Evolutionary conservation across 2,329 filamentous ascomycete genomes (phyloP), one percentile per base, ranked within the genome.

Genomic region (Calonectria pseudoturangicola): DNA sequence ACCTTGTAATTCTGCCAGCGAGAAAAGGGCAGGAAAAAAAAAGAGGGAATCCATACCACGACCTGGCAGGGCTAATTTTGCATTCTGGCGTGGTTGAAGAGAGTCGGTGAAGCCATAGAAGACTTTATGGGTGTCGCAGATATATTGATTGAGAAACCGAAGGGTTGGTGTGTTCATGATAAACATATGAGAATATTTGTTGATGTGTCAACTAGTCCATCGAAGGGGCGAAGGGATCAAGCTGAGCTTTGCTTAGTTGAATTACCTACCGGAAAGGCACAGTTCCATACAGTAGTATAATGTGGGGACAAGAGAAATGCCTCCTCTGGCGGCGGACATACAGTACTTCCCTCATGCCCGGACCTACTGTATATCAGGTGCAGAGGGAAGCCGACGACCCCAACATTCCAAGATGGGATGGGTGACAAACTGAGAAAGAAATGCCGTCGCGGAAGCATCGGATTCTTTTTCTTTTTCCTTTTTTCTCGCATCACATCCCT

Each of bases 81-180:
- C 56, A 25, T 36, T 47, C 66, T 68, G 66, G 50, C 41, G 62
- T 66, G 68, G 62, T 70, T 15, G 36, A 68, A 18, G 56, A 64
- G 27, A 58, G 70, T 68, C 70, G 70, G 70, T 72, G 70, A 72
- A 56, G 65, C 13, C 48, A 72, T 56, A 63, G 69, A 25, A 43
- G 16, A 43, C 41, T 15, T 33, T 36, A 47, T 60, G 16, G 10
- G 16, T 36, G 66, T 64, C 15, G 45, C 54, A 68, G 65, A 60
- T 60, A 60, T 21, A 60, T 21, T 58, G 56, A 54, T 47, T 21
- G 54, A 36, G 12, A 28, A 41, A 36, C 51, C 28, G 51, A 27
- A 33, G 45, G 65, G 28, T 30, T 48, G 30, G 5, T 33, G 43
- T 66, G 62, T 39, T 69, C 27, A 16, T n/a, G 51, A 56, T 12